Conservation (phyloP, 2,329 filamentous ascomycete genomes). For the Macrophomina phaseolina region DNA sequence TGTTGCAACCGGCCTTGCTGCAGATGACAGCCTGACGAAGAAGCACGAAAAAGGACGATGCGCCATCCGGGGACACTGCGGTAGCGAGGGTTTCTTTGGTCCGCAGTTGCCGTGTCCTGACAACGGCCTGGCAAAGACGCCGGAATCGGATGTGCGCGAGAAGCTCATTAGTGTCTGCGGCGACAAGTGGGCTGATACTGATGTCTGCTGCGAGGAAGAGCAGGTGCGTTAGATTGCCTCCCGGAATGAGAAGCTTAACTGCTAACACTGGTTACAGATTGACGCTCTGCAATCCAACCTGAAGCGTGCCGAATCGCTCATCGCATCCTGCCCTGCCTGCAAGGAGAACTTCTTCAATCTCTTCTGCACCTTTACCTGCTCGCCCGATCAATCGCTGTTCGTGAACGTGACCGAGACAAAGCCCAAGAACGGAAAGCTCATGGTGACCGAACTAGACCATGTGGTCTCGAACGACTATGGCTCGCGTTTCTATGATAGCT, state of each 20-base stretch:
- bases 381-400: slow-evolving; percentile 93
- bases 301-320: slow-evolving; percentile 83
- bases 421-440: slow-evolving; percentile 62
- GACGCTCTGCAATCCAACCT: slow-evolving; percentile 82
- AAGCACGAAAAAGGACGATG: slow-evolving; percentile 88
- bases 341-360: slow-evolving; percentile 98
- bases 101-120: slow-evolving; percentile 90
- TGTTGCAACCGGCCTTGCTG: not conserved
- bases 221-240: slow-evolving; percentile 62
- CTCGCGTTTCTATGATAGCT: slow-evolving; percentile 90
- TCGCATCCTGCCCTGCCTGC: slow-evolving; percentile 93
- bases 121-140: slow-evolving; percentile 80
- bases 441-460: slow-evolving; percentile 92
- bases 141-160: slow-evolving; percentile 72
- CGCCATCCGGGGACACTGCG: slow-evolving; percentile 89
- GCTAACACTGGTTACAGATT: slow-evolving; percentile 58
- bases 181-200: slow-evolving; percentile 79
- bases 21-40: slow-evolving; percentile 38
- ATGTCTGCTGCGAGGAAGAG: slow-evolving; percentile 82
- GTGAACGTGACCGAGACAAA: slow-evolving; percentile 85
- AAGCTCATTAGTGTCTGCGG: slow-evolving; percentile 88
- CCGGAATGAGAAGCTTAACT: not conserved
- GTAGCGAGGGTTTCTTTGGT: slow-evolving; percentile 87
- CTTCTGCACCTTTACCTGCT: slow-evolving; percentile 98
- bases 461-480: slow-evolving; percentile 85